Evolutionary conservation across 2,329 filamentous ascomycete species (phyloP), one percentile per base, ranked within the genome.

Genomic region (Sclerotinia minor): DNA sequence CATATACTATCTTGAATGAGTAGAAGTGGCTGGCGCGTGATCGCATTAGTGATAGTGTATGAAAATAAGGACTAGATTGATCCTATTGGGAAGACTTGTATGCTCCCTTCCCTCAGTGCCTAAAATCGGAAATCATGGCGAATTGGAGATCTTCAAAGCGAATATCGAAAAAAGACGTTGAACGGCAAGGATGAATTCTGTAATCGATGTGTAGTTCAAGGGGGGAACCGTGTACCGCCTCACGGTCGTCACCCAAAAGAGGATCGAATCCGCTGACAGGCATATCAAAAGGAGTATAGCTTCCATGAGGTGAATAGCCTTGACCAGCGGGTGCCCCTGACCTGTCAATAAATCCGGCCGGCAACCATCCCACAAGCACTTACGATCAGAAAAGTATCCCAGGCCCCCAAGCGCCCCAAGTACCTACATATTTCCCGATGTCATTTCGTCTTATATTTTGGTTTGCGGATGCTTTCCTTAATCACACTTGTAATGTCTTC

Each of bases 1-100:
- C 65, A 41, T 63, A 41, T 57, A 50, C 59, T 59, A 67, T 70
- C 71, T 72, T 67, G 68, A 72, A 71, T 67, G 63, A 71, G 71
- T 67, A 65, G 70, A 71, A 65, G 72, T 75, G 73, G 75, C 73
- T 72, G 73, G 73, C 74, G 73, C 72, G 72, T 75, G 74, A 75
- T 75, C 72, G 53, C 68, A 73, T 72, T 74, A 61, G 73, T 71
- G 71, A 69, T 61, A 63, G 65, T 54, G 19, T 32, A 29, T 67
- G 57, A 69, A 38, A 44, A 61, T 64, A 21, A 66, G 55, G 57
- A 50, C 52, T 52, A 63, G 49, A 47, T 59, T 49, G 69, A 70
- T 71, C 64, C 67, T 61, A 69, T 67, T 57, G 44, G 71, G 61
- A 63, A 65, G 44, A 53, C 45, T 35, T 66, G n/a, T 60, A 47